Percentiles rank a stretch among this genome's conserved stretches.
These are phyloP conservation scores for Rhododendron molle DNA, from an alignment of 148 eudicot species.

Conservation along the genomic window DNA sequence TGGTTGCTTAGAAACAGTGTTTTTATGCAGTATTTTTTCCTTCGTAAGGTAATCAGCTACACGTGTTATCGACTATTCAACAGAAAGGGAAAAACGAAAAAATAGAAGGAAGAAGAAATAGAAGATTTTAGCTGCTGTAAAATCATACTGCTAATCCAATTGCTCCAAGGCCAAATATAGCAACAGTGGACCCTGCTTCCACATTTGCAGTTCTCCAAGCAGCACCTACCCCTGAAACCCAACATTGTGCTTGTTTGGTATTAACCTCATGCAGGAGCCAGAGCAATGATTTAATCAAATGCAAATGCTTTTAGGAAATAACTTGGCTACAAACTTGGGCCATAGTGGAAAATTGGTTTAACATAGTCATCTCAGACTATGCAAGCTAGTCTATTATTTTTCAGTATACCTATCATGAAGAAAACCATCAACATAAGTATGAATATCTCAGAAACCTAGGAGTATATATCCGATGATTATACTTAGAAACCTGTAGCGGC, in stretches of 20 bases:
- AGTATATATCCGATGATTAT: neutral
- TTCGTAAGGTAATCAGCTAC: neutral
- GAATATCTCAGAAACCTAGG: neutral
- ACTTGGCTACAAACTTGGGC: neutral
- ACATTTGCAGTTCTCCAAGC: slow-evolving; percentile 80
- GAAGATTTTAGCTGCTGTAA: neutral
- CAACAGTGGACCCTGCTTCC: slow-evolving; percentile 82
- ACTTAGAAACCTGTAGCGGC: neutral
- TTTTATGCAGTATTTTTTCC: no score
- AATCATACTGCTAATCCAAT: slow-evolving; percentile 80
- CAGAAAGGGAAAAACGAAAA: neutral
- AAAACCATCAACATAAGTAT: neutral
- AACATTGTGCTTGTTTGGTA: neutral
- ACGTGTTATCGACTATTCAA: neutral
- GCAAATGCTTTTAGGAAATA: neutral
- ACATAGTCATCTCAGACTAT: neutral
- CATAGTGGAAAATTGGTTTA: neutral
- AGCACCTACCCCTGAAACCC: slow-evolving; percentile 75
- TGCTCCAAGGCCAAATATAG: slow-evolving; percentile 81
- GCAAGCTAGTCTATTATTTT: neutral
- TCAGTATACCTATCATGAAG: neutral
- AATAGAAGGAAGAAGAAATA: neutral
- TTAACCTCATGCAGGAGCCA: neutral
- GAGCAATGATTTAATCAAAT: neutral
- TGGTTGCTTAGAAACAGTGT: neutral